A percentile compares a stretch with the other conserved stretches of the same genome.
These are phyloP conservation scores for Ceratocystis huliohia DNA, from an alignment of 2,329 filamentous ascomycete genomes.

Conservation along the genomic window DNA sequence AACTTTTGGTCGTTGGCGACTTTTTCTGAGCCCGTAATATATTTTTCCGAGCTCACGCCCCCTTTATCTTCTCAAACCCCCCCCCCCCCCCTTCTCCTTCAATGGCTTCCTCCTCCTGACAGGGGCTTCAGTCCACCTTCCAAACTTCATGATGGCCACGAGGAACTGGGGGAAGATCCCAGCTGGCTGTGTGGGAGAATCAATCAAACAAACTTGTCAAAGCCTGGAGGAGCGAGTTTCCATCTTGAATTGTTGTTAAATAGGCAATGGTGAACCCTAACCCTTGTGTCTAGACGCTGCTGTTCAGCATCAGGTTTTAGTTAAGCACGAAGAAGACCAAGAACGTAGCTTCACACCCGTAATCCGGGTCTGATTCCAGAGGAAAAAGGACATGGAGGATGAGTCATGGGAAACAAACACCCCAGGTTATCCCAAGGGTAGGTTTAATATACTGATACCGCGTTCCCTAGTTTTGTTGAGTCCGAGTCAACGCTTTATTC, in stretches of 20 bases:
- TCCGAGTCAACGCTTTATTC: not conserved
- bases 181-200: not conserved
- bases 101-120: not conserved
- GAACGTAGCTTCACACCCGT: not conserved
- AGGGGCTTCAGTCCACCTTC: not conserved
- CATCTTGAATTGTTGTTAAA: not conserved
- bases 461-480: no score
- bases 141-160: conserved; percentile 7
- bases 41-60: not conserved
- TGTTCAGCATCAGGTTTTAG: not conserved
- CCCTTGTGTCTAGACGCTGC: not conserved
- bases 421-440: no score
- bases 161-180: not conserved
- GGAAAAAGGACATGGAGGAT: no score
- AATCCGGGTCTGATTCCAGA: no score
- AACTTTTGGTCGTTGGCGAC: not conserved
- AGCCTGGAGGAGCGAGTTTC: conserved; percentile 1
- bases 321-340: not conserved
- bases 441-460: no score
- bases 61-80: no score
- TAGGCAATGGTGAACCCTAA: not conserved
- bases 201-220: no score
- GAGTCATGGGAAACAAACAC: not conserved
- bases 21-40: not conserved
- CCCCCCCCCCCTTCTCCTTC: not conserved